These are phyloP conservation scores for Plasmodium gallinaceum DNA, from an alignment of 169 alveolate genomes.

Conservation along the genomic window DNA sequence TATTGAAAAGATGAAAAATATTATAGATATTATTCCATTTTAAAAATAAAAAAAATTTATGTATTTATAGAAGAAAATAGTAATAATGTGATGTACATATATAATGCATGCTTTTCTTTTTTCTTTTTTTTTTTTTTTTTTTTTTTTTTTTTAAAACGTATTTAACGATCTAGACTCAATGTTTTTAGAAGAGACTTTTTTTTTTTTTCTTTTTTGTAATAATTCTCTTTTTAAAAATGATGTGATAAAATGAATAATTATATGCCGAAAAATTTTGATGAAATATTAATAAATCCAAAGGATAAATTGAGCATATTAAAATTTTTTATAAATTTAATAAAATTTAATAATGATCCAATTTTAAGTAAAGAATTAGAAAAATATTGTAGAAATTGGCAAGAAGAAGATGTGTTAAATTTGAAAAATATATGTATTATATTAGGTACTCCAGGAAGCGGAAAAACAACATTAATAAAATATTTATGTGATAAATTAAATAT, in stretches of 20 bases:
- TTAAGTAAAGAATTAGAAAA: conserved; percentile 58
- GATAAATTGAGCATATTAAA: conserved; percentile 52
- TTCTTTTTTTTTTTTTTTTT: background rate
- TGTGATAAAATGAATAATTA: conserved; percentile 34
- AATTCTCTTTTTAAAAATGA: background rate
- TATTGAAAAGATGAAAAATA: too few species aligned
- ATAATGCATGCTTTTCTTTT: background rate
- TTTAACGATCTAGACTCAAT: conserved; percentile 2
- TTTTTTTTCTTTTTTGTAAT: background rate
- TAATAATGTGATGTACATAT: background rate
- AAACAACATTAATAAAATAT: conserved; percentile 67
- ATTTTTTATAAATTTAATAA: conserved; percentile 55
- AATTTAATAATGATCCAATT: conserved; percentile 73
- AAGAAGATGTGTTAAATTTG: conserved; percentile 18
- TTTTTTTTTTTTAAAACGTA: conserved; percentile 4
- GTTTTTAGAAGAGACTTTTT: background rate
- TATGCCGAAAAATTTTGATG: conserved; percentile 73
- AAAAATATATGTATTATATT: conserved; percentile 65
- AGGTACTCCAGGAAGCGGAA: conserved; percentile 75
- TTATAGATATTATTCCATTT: too few species aligned
- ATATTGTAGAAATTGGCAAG: conserved; percentile 8
- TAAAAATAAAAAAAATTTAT: background rate
- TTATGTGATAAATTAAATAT: conserved; percentile 71
- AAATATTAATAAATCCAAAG: conserved; percentile 44
- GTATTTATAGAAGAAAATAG: background rate